Base-by-base conservation (phyloP, 2,329 filamentous ascomycete species). In the Pleurostoma richardsiae region DNA sequence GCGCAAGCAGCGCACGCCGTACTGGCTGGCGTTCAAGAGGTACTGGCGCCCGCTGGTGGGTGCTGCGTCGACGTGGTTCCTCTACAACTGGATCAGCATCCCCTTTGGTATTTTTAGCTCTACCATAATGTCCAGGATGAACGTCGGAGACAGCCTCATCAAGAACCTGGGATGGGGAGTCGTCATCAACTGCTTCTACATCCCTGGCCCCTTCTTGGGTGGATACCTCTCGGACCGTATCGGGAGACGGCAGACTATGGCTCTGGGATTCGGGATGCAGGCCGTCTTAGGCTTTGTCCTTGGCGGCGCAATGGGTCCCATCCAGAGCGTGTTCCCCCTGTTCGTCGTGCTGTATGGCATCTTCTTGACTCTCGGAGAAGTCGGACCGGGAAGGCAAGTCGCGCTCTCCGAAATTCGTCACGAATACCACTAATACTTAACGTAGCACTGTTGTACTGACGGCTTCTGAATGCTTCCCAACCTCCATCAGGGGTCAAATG, bases 81-180 rank as follows among this genome's bases (percentile, higher is more conserved):
- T 69, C 29, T 71, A 80, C 56, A 74, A 82, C 55, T 81, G 72
- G 56, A 71, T 80, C 39, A 71, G 72, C 0, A 74, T 76, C 44
- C 76, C 77, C 0, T 79, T 79, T 50, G 75, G 74, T 6, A 68
- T 80, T 29, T 80, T 80, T 58, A 72, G 70, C 46, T 73, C 73
- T 1, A 77, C 74, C 27, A 79, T 80, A 48, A 69, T 77, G 43
- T 58, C 60, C 4, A 61, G 68, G 28, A 59, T 70, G 29, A 70
- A 71, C 29, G 54, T 67, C 0, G 59, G 63, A 10, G 63, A 71
- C 31, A 70, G 63, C n/a, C 57, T 73, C 1, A 59, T 68, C 5
- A 64, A 71, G 54, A 70, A 64, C 39, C 52, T 76, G 28, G 70
- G 71, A 6, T 72, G 67, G 63, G 65, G 72, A 33, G 65, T 67